A percentile compares a stretch with the other conserved stretches of the same genome.
Evolutionary conservation across 139 green algal genomes (phyloP).

Genomic region (Microglena sp.): DNA sequence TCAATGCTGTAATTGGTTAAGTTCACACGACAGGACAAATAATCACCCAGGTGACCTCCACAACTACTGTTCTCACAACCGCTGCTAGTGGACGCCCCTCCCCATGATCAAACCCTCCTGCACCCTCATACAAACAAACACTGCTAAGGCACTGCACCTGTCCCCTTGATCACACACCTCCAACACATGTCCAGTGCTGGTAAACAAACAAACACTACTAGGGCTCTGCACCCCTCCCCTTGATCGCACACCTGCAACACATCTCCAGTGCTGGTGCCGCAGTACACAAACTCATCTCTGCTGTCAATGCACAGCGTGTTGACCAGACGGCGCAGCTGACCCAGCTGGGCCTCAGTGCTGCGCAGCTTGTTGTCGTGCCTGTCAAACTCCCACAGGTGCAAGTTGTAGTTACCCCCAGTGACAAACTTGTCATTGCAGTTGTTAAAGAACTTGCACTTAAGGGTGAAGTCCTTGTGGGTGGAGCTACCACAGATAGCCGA

Average conservation of each 20-base stretch:
- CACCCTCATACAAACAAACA: too few relatives aligned
- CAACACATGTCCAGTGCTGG: too few relatives aligned
- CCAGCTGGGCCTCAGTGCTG: slow-evolving; percentile 47
- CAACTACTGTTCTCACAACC: too few relatives aligned
- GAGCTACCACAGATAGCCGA: slow-evolving; percentile 71
- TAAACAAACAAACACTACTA: too few relatives aligned
- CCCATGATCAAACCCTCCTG: too few relatives aligned
- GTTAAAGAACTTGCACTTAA: slow-evolving; percentile 65
- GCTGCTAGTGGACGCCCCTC: too few relatives aligned
- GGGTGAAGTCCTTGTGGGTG: slow-evolving; percentile 51
- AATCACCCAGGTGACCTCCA: too few relatives aligned
- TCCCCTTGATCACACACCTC: too few relatives aligned
- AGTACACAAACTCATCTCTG: slow-evolving; percentile 62
- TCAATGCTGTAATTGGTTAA: too few relatives aligned
- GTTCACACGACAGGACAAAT: too few relatives aligned
- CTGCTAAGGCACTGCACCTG: too few relatives aligned
- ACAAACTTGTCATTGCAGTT: slow-evolving; percentile 52
- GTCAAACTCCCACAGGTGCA: slow-evolving; percentile 71
- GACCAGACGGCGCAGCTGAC: slow-evolving; percentile 55
- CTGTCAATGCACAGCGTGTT: slow-evolving; percentile 48
- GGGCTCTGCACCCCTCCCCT: neutral
- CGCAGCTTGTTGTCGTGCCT: slow-evolving; percentile 60
- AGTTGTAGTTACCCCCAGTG: slow-evolving; percentile 59
- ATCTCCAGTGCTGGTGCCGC: slow-evolving; percentile 63
- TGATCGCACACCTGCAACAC: slow-evolving; percentile 48